Conservation (phyloP, 495 filamentous ascomycete genomes). For the Xylaria flabelliformis region DNA sequence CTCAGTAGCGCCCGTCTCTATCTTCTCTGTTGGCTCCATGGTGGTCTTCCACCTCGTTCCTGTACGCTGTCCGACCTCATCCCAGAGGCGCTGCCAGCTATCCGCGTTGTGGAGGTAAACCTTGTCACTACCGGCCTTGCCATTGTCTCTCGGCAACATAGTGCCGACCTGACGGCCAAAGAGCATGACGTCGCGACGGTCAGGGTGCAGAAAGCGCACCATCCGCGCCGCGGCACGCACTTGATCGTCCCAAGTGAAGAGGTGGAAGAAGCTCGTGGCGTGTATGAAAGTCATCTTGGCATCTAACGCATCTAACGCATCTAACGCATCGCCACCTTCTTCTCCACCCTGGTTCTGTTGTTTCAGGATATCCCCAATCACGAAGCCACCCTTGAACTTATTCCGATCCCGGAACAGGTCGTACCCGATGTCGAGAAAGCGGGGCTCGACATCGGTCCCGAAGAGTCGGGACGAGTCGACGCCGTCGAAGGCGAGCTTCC, state of each 20-base stretch:
- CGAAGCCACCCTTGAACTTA: constrained; percentile 36
- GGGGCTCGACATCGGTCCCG: constrained; percentile 50
- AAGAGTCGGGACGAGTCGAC: constrained; percentile 47
- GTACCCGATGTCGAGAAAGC: constrained; percentile 53
- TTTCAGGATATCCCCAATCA: constrained; percentile 43
- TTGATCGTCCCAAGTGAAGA: constrained; percentile 51
- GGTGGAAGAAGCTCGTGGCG: constrained; percentile 53
- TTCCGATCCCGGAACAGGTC: constrained; percentile 46
- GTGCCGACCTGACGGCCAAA: constrained; percentile 54
- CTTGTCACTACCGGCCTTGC: constrained; percentile 35
- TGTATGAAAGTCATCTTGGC: constrained; percentile 49
- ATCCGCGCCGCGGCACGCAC: constrained; percentile 44
- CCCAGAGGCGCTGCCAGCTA: constrained; percentile 54
- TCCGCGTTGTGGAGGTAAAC: constrained; percentile 51
- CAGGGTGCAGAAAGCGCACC: constrained; percentile 43
- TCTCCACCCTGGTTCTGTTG: not conserved
- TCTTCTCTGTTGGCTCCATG: constrained; percentile 38
- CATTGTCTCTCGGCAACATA: constrained; percentile 30
- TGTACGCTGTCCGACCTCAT: constrained; percentile 49
- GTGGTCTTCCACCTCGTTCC: constrained; percentile 51
- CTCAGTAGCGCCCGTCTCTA: constrained; percentile 25
- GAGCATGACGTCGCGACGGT: constrained; percentile 45
- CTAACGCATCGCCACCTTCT: constrained; percentile 22
- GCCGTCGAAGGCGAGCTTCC: constrained; percentile 51
- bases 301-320: constrained; percentile 34